Evolutionary conservation across 2,329 filamentous ascomycete species (phyloP).

Genomic region (Rhexocercosporidium sp.): DNA sequence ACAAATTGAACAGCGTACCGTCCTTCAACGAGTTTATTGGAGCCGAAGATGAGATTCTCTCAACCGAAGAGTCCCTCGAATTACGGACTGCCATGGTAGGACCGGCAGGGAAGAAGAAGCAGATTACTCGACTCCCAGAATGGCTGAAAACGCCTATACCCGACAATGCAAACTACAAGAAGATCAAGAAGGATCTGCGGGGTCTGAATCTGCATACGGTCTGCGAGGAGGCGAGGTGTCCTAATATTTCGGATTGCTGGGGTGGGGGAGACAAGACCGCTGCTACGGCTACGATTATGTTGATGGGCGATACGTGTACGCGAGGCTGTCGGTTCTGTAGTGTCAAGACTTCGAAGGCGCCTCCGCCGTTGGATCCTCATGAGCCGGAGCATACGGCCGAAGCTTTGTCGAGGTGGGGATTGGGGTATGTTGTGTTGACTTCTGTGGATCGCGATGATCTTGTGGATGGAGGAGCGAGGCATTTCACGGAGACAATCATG

Average conservation of each 20-base stretch:
- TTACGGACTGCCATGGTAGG: slow-evolving; percentile 68
- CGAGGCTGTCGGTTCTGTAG: slow-evolving; percentile 96
- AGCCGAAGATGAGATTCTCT: slow-evolving; percentile 47
- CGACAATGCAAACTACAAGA: slow-evolving; percentile 82
- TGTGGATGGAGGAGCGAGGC: slow-evolving; percentile 82
- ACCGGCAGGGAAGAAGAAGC: slow-evolving; percentile 64
- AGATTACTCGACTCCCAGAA: slow-evolving; percentile 77
- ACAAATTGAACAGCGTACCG: slow-evolving; percentile 50
- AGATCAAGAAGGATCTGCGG: slow-evolving; percentile 91
- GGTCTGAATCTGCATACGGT: slow-evolving; percentile 93
- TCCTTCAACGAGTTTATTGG: slow-evolving; percentile 64
- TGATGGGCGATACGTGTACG: slow-evolving; percentile 99
- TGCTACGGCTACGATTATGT: slow-evolving; percentile 97
- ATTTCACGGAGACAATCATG: slow-evolving; percentile 92
- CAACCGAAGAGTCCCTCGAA: slow-evolving; percentile 61
- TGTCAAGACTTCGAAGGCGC: slow-evolving; percentile 83
- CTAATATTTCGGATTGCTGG: slow-evolving; percentile 98
- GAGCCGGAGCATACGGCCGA: slow-evolving; percentile 98
- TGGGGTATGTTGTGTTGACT: slow-evolving; percentile 95
- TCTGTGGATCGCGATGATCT: slow-evolving; percentile 94
- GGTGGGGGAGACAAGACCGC: slow-evolving; percentile 86
- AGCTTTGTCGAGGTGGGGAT: slow-evolving; percentile 87
- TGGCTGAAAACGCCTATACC: slow-evolving; percentile 98
- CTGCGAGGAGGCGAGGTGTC: slow-evolving; percentile 95
- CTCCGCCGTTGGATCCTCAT: slow-evolving; percentile 86